A percentile compares a stretch with the other conserved stretches of the same genome.
These are phyloP conservation scores for Mycena sp. DNA, from an alignment of 1,284 basidiomycete species.

Conservation along the genomic window DNA sequence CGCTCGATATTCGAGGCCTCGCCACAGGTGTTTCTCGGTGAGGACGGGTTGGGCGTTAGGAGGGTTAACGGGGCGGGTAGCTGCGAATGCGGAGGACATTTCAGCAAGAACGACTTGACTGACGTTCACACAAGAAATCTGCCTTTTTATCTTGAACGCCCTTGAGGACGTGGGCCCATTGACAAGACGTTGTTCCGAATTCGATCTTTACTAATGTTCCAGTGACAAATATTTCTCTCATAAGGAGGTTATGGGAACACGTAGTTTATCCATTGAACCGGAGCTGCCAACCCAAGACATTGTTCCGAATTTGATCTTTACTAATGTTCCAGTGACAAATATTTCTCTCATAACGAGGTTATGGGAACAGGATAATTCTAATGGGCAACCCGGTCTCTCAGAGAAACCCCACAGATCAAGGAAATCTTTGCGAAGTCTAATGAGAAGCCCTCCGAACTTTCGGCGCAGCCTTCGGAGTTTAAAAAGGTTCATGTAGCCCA, in stretches of 20 bases:
- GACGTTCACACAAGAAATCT: not conserved
- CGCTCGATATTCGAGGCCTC: constrained; percentile 43
- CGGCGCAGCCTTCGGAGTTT: too few relatives aligned
- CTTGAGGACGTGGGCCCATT: constrained; percentile 5
- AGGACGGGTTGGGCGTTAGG: constrained; percentile 35
- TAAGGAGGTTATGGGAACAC: too few relatives aligned
- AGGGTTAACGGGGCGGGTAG: constrained; percentile 42
- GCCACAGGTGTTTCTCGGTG: constrained; percentile 43
- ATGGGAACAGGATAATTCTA: too few relatives aligned
- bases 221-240: too few relatives aligned
- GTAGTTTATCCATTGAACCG: not conserved
- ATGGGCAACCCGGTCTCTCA: too few relatives aligned
- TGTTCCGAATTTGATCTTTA: not conserved
- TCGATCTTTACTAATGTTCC: too few relatives aligned
- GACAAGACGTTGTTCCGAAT: constrained; percentile 6
- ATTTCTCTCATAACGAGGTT: too few relatives aligned
- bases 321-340: constrained; percentile 6
- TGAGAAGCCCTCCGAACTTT: too few relatives aligned
- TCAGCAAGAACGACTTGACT: constrained; percentile 1
- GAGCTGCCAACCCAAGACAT: not conserved
- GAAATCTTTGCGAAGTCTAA: too few relatives aligned
- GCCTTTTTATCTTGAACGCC: constrained; percentile 5
- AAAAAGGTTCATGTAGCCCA: too few relatives aligned
- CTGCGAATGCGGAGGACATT: constrained; percentile 33
- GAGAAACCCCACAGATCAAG: too few relatives aligned